Evolutionary conservation across 768 basidiomycete species (phyloP).

Genomic region (Boletellus sp.): DNA sequence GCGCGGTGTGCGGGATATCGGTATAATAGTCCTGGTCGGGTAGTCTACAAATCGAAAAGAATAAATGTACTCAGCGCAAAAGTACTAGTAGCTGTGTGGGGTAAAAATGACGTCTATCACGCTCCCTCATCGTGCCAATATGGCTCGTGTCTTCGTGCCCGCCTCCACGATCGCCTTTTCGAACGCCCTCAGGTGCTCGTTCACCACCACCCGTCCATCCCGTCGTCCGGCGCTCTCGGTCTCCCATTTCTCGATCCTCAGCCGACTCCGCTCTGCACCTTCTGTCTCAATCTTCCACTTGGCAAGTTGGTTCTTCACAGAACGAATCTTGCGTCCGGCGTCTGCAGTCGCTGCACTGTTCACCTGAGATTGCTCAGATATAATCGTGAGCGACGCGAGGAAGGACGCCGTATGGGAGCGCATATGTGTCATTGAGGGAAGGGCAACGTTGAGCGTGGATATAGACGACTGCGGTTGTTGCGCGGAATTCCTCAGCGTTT

Average conservation of each 20-base stretch:
- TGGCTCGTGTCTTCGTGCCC: conserved; percentile 70
- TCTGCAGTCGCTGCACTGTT: conserved; percentile 83
- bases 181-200: conserved; percentile 76
- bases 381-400: conserved; percentile 66
- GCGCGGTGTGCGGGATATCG: too few relatives aligned
- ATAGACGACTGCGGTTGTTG: conserved; percentile 28
- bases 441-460: conserved; percentile 31
- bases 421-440: conserved; percentile 66
- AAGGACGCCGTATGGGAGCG: conserved; percentile 73
- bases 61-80: conserved; percentile 6
- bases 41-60: conserved; percentile 23
- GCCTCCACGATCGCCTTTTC: conserved; percentile 70
- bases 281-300: conserved; percentile 83
- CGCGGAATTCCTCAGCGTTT: conserved; percentile 16
- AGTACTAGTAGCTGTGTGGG: conserved; percentile 7
- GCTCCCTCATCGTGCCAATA: conserved; percentile 63
- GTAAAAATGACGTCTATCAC: conserved; percentile 1
- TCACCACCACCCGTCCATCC: conserved; percentile 70
- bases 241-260: conserved; percentile 80
- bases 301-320: conserved; percentile 77
- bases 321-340: conserved; percentile 81
- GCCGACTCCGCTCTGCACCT: conserved; percentile 75
- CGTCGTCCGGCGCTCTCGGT: conserved; percentile 40
- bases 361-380: conserved; percentile 87
- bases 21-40: not conserved